A percentile compares a stretch with the other conserved stretches of the same genome.
phyloP scores from a whole-genome alignment of 2,329 filamentous ascomycete species.

The Calonectria multiphialidica region DNA sequence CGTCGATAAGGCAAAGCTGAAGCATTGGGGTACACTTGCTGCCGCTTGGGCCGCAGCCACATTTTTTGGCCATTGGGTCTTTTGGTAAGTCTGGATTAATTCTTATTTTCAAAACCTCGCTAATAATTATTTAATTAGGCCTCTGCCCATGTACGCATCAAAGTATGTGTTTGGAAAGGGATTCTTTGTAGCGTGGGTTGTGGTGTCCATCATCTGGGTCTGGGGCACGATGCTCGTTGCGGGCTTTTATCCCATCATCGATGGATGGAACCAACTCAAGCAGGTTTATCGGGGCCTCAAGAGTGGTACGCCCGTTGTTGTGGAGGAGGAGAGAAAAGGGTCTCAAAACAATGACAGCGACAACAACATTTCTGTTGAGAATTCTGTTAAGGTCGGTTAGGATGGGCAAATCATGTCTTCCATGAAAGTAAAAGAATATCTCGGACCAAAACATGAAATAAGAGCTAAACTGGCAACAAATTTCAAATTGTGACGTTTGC shows the following conservation, averaged over 20 bases:
- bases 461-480: neutral
- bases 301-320: neutral
- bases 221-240: conserved; percentile 63
- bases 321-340: neutral
- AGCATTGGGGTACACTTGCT: conserved; percentile 55
- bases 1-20: conserved; percentile 51
- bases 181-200: conserved; percentile 64
- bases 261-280: conserved; percentile 52
- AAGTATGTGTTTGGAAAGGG: conserved; percentile 61
- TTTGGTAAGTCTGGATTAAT: conserved; percentile 53
- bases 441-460: neutral
- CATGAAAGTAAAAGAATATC: neutral
- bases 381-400: neutral
- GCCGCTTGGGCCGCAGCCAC: conserved; percentile 57
- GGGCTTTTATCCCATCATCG: conserved; percentile 62
- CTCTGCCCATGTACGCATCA: conserved; percentile 66
- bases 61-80: conserved; percentile 64
- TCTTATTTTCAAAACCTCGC: neutral
- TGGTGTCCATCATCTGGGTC: conserved; percentile 64
- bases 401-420: neutral
- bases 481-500: neutral
- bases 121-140: conserved; percentile 41
- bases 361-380: neutral
- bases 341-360: conserved; percentile 14
- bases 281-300: conserved; percentile 31